Conservation (phyloP, 371 early-diverging fungal genomes). For the Lichtheimia ramosa region DNA sequence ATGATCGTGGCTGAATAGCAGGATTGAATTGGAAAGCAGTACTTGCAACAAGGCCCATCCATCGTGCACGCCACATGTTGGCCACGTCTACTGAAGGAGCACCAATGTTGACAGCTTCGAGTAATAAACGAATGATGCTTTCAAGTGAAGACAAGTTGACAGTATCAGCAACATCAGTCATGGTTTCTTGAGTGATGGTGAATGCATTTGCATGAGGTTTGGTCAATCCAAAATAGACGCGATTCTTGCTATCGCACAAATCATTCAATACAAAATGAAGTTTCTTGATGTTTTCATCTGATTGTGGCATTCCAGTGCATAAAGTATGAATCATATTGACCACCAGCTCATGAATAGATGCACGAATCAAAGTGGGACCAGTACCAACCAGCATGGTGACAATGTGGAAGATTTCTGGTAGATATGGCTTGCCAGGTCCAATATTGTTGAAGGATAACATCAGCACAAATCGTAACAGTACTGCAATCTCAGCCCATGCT, state of each 20-base stretch:
- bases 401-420: slow-evolving; percentile 87
- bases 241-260: slow-evolving; percentile 75
- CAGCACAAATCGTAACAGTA: slow-evolving; percentile 80
- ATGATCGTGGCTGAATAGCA: slow-evolving; percentile 90
- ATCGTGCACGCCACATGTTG: slow-evolving; percentile 75
- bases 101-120: slow-evolving; percentile 78
- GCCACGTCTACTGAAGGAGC: slow-evolving; percentile 39
- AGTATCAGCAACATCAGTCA: slow-evolving; percentile 62
- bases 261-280: slow-evolving; percentile 62
- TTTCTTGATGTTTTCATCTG: slow-evolving; percentile 59
- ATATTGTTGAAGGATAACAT: slow-evolving; percentile 88
- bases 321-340: slow-evolving; percentile 89
- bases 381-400: slow-evolving; percentile 80
- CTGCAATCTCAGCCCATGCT: slow-evolving; percentile 86
- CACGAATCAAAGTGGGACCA: slow-evolving; percentile 80
- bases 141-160: slow-evolving; percentile 77
- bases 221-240: slow-evolving; percentile 79
- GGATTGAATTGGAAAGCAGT: slow-evolving; percentile 93
- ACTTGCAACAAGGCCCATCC: slow-evolving; percentile 87
- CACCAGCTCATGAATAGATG: slow-evolving; percentile 86
- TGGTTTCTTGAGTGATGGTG: slow-evolving; percentile 62
- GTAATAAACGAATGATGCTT: slow-evolving; percentile 70
- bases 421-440: slow-evolving; percentile 61
- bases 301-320: slow-evolving; percentile 65
- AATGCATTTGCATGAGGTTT: slow-evolving; percentile 74